Evolutionary conservation across 345 rosid species (phyloP).

Genomic region (Salix exigua): DNA sequence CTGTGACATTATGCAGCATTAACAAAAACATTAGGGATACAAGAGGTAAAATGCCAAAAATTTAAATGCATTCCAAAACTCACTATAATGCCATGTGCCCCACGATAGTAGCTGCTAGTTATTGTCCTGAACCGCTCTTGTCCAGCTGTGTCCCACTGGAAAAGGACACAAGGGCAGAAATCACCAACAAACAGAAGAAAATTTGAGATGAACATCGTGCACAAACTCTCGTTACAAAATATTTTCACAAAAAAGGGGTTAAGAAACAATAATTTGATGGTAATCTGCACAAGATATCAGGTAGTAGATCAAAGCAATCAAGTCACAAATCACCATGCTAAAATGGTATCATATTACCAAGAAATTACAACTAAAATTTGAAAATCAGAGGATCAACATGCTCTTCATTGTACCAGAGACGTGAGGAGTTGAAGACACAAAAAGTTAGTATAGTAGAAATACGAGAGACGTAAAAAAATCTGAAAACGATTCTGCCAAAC

Average conservation of each 20-base stretch:
- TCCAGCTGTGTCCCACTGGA: constrained; percentile 98
- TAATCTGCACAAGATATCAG: background rate
- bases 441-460: background rate
- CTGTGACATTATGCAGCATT: constrained; percentile 26
- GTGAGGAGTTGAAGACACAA: background rate
- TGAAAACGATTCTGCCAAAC: background rate
- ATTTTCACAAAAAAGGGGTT: background rate
- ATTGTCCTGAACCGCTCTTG: constrained; percentile 95
- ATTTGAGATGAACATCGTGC: background rate
- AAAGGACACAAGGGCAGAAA: background rate
- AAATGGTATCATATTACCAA: background rate
- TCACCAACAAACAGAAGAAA: background rate
- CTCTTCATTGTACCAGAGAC: background rate
- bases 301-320: background rate
- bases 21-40: background rate
- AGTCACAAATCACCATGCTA: background rate
- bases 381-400: background rate
- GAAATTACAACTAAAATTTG: background rate
- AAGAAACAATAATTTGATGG: background rate
- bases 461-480: background rate
- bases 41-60: background rate
- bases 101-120: constrained; percentile 95
- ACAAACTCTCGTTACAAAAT: background rate
- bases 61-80: constrained; percentile 10
- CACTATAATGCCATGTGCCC: constrained; percentile 95